Percentiles rank a stretch among this genome's conserved stretches.
phyloP scores from a whole-genome alignment of 2,329 filamentous ascomycete genomes.

The Cercospora berteroae region DNA sequence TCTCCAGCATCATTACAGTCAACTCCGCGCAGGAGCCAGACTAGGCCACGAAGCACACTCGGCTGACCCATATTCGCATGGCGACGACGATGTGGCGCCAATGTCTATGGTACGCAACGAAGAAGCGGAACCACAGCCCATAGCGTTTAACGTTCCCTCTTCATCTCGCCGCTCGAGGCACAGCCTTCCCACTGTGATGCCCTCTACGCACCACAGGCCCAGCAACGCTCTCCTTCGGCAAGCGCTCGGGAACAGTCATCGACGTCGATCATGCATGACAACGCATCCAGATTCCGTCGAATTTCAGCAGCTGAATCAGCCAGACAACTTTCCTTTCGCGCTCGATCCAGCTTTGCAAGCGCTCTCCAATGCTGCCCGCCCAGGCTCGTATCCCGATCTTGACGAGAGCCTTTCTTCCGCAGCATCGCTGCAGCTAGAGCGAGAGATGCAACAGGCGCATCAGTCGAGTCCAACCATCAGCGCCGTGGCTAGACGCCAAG shows the following conservation, averaged over 20 bases:
- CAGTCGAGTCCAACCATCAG: neutral
- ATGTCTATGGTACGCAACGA: neutral
- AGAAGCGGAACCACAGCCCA: neutral
- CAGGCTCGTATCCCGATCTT: neutral
- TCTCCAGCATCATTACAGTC: slow-evolving; percentile 1
- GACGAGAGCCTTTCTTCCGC: neutral
- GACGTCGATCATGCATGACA: neutral
- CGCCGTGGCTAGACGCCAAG: neutral
- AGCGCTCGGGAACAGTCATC: slow-evolving; percentile 4
- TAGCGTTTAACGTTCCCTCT: neutral
- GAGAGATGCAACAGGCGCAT: slow-evolving; percentile 7
- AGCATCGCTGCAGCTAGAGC: slow-evolving; percentile 8
- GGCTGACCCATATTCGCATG: neutral
- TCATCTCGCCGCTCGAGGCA: neutral
- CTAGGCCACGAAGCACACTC: neutral
- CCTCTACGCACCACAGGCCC: neutral
- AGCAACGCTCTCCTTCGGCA: slow-evolving; percentile 5
- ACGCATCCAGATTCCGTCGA: neutral
- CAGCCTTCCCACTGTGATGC: neutral
- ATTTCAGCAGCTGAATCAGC: neutral
- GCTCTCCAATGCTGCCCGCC: neutral
- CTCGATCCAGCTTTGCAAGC: neutral
- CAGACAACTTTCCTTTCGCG: neutral
- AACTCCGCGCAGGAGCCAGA: neutral
- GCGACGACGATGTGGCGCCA: neutral